These are phyloP conservation scores for Udeniomyces megalosporus DNA, from an alignment of 768 basidiomycete species.

Conservation along the genomic window DNA sequence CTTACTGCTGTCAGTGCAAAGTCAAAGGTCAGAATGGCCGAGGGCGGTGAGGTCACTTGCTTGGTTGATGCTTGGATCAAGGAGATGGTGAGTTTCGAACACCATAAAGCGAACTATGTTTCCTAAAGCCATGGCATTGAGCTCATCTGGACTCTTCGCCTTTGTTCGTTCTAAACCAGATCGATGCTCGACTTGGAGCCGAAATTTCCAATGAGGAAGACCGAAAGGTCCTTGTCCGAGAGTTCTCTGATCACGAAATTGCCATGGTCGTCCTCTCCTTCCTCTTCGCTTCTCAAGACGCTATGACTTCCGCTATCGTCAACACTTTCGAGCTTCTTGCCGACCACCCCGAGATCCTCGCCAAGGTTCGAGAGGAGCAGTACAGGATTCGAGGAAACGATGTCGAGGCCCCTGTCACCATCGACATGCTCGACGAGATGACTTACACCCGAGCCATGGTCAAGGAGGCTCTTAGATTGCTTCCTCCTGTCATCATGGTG, in stretches of 20 bases:
- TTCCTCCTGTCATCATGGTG: slow-evolving; percentile 95
- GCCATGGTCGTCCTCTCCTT: slow-evolving; percentile 93
- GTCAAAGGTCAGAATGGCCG: slow-evolving; percentile 67
- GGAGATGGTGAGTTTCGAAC: slow-evolving; percentile 33
- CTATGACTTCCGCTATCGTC: slow-evolving; percentile 87
- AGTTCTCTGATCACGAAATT: slow-evolving; percentile 89
- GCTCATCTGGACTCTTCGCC: too few relatives aligned
- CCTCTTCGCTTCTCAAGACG: slow-evolving; percentile 77
- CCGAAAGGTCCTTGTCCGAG: slow-evolving; percentile 38
- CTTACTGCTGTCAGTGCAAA: slow-evolving; percentile 59
- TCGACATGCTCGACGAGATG: slow-evolving; percentile 86
- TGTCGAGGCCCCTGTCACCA: slow-evolving; percentile 53
- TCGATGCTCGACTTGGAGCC: slow-evolving; percentile 34
- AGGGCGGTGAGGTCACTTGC: slow-evolving; percentile 61
- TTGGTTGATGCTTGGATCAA: slow-evolving; percentile 86
- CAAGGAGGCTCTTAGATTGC: slow-evolving; percentile 78
- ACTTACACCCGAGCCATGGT: slow-evolving; percentile 79
- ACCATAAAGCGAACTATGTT: too few relatives aligned
- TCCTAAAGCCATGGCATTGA: too few relatives aligned
- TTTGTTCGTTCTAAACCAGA: slow-evolving; percentile 4
- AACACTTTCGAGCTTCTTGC: slow-evolving; percentile 93
- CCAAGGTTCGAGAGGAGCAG: slow-evolving; percentile 83
- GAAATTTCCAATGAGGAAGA: slow-evolving; percentile 39
- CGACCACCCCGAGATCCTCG: slow-evolving; percentile 73
- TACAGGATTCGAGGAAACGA: slow-evolving; percentile 64